A percentile compares a stretch with the other conserved stretches of the same genome.
Evolutionary conservation across 176 grass and related monocot genomes (phyloP).

Genomic region (Phragmites australis): DNA sequence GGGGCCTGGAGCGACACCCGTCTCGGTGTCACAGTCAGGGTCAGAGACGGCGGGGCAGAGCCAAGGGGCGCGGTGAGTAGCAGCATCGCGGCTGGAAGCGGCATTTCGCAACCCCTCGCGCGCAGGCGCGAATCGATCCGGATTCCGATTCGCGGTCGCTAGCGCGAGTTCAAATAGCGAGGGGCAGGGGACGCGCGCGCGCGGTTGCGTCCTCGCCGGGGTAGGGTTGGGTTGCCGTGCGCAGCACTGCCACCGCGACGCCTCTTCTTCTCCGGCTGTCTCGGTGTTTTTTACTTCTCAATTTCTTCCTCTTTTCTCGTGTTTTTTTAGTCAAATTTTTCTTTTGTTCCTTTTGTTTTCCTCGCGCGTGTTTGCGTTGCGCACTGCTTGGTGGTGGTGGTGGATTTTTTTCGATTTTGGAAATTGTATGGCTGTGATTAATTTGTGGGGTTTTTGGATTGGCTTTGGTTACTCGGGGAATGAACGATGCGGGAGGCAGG

Average conservation of each 20-base stretch:
- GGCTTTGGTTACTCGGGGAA: slow-evolving; percentile 24
- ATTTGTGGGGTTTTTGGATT: slow-evolving; percentile 24
- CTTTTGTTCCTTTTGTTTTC: neutral
- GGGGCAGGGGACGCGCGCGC: neutral
- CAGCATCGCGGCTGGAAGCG: slow-evolving; percentile 22
- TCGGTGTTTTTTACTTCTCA: neutral
- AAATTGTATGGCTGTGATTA: slow-evolving; percentile 43
- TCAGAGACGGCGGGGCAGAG: slow-evolving; percentile 17
- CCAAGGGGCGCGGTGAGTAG: slow-evolving; percentile 24
- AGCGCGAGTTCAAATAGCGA: neutral
- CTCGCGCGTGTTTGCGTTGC: slow-evolving; percentile 13
- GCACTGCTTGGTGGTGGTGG: neutral
- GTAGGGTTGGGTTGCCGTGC: slow-evolving; percentile 44
- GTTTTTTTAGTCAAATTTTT: neutral
- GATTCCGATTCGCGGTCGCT: neutral
- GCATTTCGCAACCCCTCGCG: slow-evolving; percentile 3
- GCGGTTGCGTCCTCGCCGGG: slow-evolving; percentile 35
- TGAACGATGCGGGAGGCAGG: neutral
- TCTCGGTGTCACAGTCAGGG: neutral
- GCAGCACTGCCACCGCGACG: slow-evolving; percentile 17
- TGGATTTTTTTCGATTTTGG: slow-evolving; percentile 1
- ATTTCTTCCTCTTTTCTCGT: neutral
- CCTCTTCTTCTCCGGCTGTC: slow-evolving; percentile 31
- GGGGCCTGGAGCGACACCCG: neutral
- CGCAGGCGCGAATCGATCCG: slow-evolving; percentile 15